These are phyloP conservation scores for Rhodomyrtus psidioides DNA, from an alignment of 441 rosid species.

Conservation along the genomic window DNA sequence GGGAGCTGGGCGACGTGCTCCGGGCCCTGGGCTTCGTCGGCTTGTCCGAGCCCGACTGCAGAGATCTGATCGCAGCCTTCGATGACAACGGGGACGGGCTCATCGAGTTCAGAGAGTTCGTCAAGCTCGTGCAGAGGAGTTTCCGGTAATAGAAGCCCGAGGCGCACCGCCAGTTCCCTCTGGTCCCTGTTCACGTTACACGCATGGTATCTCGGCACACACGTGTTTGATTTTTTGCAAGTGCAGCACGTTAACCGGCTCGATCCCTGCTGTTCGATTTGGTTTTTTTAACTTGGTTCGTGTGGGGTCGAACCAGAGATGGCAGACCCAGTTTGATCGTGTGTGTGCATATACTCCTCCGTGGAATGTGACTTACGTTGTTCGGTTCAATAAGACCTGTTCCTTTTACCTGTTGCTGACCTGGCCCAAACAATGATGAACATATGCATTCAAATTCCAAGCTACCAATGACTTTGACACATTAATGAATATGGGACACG, in stretches of 20 bases:
- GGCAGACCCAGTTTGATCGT: no score
- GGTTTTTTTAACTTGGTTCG: background rate
- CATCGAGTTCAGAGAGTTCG: background rate
- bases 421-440: background rate
- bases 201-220: background rate
- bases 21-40: background rate
- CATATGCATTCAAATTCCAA: background rate
- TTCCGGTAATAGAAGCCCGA: background rate
- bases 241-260: background rate
- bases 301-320: background rate
- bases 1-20: background rate
- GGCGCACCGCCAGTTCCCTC: background rate
- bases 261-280: no score
- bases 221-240: accelerated
- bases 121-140: background rate
- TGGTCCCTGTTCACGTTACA: accelerated
- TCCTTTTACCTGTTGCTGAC: no score
- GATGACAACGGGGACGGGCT: background rate
- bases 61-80: background rate
- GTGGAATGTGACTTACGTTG: accelerated
- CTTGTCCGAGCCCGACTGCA: background rate
- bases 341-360: background rate
- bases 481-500: background rate
- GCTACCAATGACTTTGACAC: background rate
- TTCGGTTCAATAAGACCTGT: background rate